These are phyloP conservation scores for Chimonanthus praecox DNA, from an alignment of 164 flowering plant genomes.

Conservation along the genomic window DNA sequence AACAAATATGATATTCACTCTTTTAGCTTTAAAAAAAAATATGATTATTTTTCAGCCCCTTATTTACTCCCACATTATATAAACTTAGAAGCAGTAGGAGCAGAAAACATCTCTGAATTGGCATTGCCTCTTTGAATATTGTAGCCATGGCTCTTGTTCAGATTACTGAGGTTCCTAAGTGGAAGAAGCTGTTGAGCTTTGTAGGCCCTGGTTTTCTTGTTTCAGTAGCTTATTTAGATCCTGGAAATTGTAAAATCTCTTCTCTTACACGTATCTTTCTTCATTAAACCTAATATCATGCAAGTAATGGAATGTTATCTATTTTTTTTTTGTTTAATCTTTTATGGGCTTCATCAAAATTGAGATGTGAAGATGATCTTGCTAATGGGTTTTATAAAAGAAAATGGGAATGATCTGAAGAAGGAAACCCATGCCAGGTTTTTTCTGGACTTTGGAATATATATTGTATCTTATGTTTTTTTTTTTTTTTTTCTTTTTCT, in stretches of 20 bases:
- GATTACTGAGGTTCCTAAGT: slow-evolving; percentile 16
- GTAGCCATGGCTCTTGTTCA: slow-evolving; percentile 11
- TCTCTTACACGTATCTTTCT: background rate
- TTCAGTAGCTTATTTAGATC: slow-evolving; percentile 24
- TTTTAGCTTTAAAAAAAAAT: no score
- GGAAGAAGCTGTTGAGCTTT: slow-evolving; percentile 21
- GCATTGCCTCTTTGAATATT: no score
- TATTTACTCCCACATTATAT: no score
- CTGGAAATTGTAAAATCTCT: slow-evolving; percentile 18
- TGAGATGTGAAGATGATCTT: background rate
- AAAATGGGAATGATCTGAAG: background rate
- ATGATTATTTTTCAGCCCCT: no score
- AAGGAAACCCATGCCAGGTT: background rate
- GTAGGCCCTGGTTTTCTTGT: slow-evolving; percentile 25
- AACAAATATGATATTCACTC: no score
- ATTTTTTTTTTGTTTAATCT: background rate
- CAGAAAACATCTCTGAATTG: no score
- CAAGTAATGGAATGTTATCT: background rate
- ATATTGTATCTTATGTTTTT: background rate
- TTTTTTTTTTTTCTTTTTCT: background rate
- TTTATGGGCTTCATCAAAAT: background rate
- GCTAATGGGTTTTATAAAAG: background rate
- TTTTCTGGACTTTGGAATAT: background rate
- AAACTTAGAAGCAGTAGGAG: no score
- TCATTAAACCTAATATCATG: background rate